phyloP scores from a whole-genome alignment of 805 yeast genomes.

The Priceomyces medius region DNA sequence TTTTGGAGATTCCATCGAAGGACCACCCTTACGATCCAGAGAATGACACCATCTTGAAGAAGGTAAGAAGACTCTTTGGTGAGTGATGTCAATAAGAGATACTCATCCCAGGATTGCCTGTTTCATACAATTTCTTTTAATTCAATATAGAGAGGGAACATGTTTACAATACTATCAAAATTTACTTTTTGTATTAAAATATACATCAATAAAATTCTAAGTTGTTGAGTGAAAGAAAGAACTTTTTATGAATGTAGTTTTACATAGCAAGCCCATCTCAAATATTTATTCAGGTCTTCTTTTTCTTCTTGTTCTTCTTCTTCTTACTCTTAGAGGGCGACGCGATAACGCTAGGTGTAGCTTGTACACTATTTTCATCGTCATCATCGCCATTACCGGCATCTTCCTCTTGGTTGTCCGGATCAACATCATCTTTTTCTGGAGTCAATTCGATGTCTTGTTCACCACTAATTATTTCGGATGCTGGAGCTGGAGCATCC shows the following conservation, averaged over 20 bases:
- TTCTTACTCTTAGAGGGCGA: slow-evolving; percentile 1
- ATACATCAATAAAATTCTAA: neutral
- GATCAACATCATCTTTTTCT: neutral
- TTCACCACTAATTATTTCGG: neutral
- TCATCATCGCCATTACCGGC: slow-evolving; percentile 4
- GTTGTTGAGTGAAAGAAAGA: neutral
- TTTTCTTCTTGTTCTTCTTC: slow-evolving; percentile 21
- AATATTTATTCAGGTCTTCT: slow-evolving; percentile 7
- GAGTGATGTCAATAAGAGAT: slow-evolving; percentile 46
- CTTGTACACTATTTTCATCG: neutral
- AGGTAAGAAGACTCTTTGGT: slow-evolving; percentile 93
- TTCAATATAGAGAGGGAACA: slow-evolving; percentile 1
- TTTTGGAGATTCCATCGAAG: slow-evolving; percentile 94
- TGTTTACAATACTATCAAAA: neutral
- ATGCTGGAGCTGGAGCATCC: neutral
- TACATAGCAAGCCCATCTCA: too few relatives aligned
- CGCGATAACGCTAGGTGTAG: neutral
- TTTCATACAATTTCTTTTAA: neutral
- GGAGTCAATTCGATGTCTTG: neutral
- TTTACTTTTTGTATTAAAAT: neutral
- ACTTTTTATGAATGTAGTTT: neutral
- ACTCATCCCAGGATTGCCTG: neutral
- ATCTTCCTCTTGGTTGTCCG: slow-evolving; percentile 4
- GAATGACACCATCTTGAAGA: slow-evolving; percentile 90
- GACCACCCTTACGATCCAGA: slow-evolving; percentile 99